A percentile compares a stretch with the other conserved stretches of the same genome.
phyloP scores from a whole-genome alignment of 176 grass and related monocot genomes.

The Ensete ventricosum region DNA sequence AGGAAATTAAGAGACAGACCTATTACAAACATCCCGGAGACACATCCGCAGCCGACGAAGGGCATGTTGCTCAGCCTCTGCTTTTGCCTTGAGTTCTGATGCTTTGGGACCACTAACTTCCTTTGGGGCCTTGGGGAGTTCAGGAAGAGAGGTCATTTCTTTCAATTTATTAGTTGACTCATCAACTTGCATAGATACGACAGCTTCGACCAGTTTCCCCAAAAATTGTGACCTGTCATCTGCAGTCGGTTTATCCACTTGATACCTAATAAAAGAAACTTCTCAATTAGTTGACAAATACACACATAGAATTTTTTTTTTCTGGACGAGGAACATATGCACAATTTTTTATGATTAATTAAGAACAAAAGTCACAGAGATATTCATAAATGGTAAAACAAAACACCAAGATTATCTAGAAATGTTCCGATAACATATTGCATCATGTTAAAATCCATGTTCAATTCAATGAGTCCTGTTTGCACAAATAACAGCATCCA shows the following conservation, averaged over 20 bases:
- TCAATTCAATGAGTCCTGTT: no score
- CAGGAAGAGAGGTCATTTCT: slow-evolving; percentile 43
- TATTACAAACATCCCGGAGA: slow-evolving; percentile 92
- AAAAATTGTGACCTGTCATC: slow-evolving; percentile 74
- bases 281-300: background rate
- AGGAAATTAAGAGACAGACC: slow-evolving; percentile 37
- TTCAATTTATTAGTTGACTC: slow-evolving; percentile 64
- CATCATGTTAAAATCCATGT: no score
- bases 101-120: slow-evolving; percentile 64
- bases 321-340: background rate
- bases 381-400: no score
- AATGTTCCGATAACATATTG: no score
- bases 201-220: slow-evolving; percentile 44
- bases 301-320: background rate
- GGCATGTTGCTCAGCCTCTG: slow-evolving; percentile 89
- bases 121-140: slow-evolving; percentile 90
- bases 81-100: slow-evolving; percentile 77
- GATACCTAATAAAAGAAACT: slow-evolving; percentile 59
- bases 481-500: no score
- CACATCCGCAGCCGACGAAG: slow-evolving; percentile 95
- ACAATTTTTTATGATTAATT: no score
- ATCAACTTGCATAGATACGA: slow-evolving; percentile 63
- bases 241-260: slow-evolving; percentile 64
- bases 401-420: background rate
- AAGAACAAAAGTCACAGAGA: no score